Percentiles rank a stretch among this genome's conserved stretches.
These are phyloP conservation scores for Heliocybe sulcata DNA, from an alignment of 1,284 basidiomycete genomes.

Conservation along the genomic window DNA sequence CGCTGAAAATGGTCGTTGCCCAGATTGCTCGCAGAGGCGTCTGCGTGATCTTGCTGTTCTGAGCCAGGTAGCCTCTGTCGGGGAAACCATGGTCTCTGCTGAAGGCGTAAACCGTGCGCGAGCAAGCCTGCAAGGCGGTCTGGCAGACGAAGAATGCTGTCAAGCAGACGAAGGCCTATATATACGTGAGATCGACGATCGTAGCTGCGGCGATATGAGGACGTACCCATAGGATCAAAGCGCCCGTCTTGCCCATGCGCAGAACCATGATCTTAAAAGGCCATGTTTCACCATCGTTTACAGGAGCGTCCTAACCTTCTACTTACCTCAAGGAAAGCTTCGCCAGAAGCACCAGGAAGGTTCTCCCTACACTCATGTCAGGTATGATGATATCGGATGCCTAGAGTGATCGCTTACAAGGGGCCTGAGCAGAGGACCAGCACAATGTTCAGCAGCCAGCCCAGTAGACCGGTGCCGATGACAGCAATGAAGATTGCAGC, in stretches of 20 bases:
- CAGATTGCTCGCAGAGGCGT: constrained; percentile 84
- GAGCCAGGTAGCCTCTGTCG: constrained; percentile 75
- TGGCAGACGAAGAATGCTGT: constrained; percentile 84
- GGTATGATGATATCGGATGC: neutral
- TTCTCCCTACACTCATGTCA: constrained; percentile 32
- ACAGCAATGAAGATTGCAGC: constrained; percentile 88
- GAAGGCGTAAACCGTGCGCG: constrained; percentile 86
- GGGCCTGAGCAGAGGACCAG: constrained; percentile 79
- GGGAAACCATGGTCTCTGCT: constrained; percentile 81
- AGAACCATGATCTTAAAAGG: constrained; percentile 56
- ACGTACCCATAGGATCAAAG: constrained; percentile 69
- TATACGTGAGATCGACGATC: neutral
- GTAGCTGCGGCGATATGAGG: constrained; percentile 1
- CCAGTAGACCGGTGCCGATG: constrained; percentile 75
- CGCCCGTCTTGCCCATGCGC: constrained; percentile 66
- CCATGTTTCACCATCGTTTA: neutral
- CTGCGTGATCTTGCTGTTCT: constrained; percentile 54
- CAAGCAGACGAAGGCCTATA: constrained; percentile 63
- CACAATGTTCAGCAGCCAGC: constrained; percentile 82
- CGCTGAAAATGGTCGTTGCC: constrained; percentile 62
- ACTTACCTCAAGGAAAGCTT: constrained; percentile 60
- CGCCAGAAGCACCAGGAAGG: constrained; percentile 58
- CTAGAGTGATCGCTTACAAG: constrained; percentile 33
- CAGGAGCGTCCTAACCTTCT: neutral
- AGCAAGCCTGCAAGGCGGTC: constrained; percentile 78